A percentile compares a stretch with the other conserved stretches of the same genome.
These are phyloP conservation scores for Jackrogersella minutella DNA, from an alignment of 495 filamentous ascomycete species.

Conservation along the genomic window DNA sequence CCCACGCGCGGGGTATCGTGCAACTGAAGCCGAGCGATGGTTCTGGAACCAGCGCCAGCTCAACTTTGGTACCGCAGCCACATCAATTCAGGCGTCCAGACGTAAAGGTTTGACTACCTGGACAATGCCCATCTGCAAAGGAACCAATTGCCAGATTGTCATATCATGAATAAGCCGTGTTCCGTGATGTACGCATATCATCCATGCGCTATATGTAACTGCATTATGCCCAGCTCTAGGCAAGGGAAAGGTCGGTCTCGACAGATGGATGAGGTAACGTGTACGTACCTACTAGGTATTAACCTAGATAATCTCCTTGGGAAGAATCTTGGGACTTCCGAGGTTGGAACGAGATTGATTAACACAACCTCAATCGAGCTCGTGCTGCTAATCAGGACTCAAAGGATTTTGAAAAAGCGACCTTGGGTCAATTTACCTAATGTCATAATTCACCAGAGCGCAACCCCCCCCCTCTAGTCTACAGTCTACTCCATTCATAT, in stretches of 20 bases:
- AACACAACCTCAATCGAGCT: neutral
- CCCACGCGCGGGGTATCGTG: neutral
- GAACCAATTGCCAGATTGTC: neutral
- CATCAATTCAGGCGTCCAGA: slow-evolving; percentile 2
- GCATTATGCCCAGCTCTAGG: neutral
- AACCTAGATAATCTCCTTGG: neutral
- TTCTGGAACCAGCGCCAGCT: neutral
- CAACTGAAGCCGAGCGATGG: neutral
- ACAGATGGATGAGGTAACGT: neutral
- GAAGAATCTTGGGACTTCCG: neutral
- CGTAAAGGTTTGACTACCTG: neutral
- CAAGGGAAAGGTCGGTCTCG: neutral
- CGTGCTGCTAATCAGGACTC: neutral
- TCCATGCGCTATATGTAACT: neutral
- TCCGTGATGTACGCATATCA: neutral
- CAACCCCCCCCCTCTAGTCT: neutral
- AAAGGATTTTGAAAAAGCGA: neutral
- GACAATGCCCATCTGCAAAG: neutral
- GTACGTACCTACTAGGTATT: neutral
- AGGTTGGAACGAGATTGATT: neutral
- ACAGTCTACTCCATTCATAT: no score
- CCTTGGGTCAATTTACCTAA: neutral
- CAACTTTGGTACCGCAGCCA: neutral
- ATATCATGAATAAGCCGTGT: slow-evolving; percentile 6
- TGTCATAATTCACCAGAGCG: neutral